These are phyloP conservation scores for Claviceps pazoutovae DNA, from an alignment of 2,329 filamentous ascomycete species.

Conservation along the genomic window DNA sequence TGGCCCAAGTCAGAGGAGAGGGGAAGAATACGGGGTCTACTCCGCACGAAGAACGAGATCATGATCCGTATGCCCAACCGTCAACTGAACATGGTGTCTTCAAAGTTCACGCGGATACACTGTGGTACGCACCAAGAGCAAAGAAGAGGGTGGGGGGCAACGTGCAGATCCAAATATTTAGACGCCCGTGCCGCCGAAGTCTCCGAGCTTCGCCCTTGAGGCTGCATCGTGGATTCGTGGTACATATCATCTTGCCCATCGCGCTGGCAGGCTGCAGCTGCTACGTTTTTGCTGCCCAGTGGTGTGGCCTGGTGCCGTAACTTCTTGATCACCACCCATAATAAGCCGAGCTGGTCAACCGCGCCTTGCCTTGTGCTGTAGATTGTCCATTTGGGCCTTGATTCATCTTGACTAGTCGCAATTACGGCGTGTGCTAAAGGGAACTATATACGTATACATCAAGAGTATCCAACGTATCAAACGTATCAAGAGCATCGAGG, in stretches of 20 bases:
- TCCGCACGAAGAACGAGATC: background rate
- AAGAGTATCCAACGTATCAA: too few relatives aligned
- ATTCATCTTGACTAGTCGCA: background rate
- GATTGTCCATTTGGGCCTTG: too few relatives aligned
- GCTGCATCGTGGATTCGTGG: background rate
- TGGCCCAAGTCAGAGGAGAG: background rate
- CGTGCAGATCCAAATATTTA: background rate
- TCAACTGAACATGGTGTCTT: background rate
- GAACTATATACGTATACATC: background rate
- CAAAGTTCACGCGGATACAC: background rate
- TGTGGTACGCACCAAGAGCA: background rate
- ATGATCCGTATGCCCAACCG: background rate
- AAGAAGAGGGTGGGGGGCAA: background rate
- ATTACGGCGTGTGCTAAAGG: background rate
- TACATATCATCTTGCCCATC: background rate
- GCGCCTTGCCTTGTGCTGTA: too few relatives aligned
- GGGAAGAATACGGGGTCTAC: background rate
- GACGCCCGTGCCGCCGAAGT: conserved; percentile 1
- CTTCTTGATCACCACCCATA: background rate
- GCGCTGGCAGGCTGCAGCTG: background rate
- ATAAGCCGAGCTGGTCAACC: background rate
- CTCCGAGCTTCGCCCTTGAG: background rate
- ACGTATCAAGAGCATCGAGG: background rate
- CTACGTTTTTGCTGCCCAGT: too few relatives aligned
- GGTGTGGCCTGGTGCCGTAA: background rate